Evolutionary conservation across 495 filamentous ascomycete genomes (phyloP), one percentile per base, ranked within the genome.

Genomic region (Jackrogersella minutella): DNA sequence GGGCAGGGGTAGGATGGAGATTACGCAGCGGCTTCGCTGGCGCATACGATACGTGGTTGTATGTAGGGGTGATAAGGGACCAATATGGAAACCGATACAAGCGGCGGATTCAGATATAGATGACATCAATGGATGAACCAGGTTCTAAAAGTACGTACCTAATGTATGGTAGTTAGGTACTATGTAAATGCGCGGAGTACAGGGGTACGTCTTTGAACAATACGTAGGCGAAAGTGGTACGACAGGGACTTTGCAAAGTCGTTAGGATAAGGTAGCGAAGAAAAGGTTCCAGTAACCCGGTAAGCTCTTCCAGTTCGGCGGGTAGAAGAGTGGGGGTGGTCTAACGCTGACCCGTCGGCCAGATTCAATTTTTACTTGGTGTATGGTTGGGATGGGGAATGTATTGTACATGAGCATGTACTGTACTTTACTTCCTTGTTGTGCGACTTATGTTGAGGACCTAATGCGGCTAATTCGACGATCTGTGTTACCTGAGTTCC

Each of bases 251-350:
- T 41, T 63, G 55, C 46, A 55, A n/a, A 56, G 65, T 69, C 66
- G 66, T 69, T 57, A 21, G 66, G 66, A 69, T 69, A 69, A 69
- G 60, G 66, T 69, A 58, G 46, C 24, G 53, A 47, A 50, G 54
- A 55, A 49, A n/a, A 62, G 60, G 60, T 69, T 55, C 66, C 66
- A 69, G 66, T 51, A 69, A 69, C 66, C 66, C 50, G 66, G 66
- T 69, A 64, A 51, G 40, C 26, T 19, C 26, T n/a, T 21, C 22
- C 41, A 40, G 37, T 52, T 61, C 33, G 36, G 33, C 53, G 62
- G 53, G 62, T 14, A 46, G 26, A 41, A 13, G 28, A 58, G 53
- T 57, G 52, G 62, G 62, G 62, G 46, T 39, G 30, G 26, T 21
- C 30, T 49, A 40, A 59, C 46, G 33, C 21, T n/a, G 62, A 10